Evolutionary conservation across 345 rosid genomes (phyloP).

Genomic region (Eutrema yunnanense): DNA sequence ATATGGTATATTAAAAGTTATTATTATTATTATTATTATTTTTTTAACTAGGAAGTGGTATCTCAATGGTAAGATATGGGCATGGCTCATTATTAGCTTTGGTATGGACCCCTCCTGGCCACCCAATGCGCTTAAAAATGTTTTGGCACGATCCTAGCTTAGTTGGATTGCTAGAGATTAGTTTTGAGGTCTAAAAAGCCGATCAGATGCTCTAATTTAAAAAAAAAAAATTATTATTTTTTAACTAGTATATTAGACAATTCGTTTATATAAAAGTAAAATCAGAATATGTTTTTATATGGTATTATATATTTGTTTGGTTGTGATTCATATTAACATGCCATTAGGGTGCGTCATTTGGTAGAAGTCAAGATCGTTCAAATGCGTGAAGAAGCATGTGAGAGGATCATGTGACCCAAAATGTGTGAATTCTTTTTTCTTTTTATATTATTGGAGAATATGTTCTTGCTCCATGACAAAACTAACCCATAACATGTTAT

Average conservation of each 20-base stretch:
- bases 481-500: conserved; percentile 14
- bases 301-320: neutral
- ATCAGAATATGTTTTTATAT: neutral
- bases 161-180: too few species aligned
- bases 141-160: too few species aligned
- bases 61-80: too few species aligned
- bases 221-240: too few species aligned
- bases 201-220: too few species aligned
- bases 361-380: conserved; percentile 19
- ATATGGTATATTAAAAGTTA: neutral
- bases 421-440: neutral
- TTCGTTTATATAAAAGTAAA: neutral
- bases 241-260: too few species aligned
- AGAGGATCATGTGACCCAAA: conserved; percentile 24
- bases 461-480: conserved; percentile 25
- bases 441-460: neutral
- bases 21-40: neutral
- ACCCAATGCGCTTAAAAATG: too few species aligned
- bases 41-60: neutral
- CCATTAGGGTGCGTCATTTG: conserved; percentile 1
- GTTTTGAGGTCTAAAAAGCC: too few species aligned
- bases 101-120: too few species aligned
- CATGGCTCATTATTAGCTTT: too few species aligned
- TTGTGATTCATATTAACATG: conserved; percentile 17
- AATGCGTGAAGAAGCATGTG: conserved; percentile 28